Evolutionary conservation across 495 filamentous ascomycete genomes (phyloP), one percentile per base, ranked within the genome.

Genomic region (Tuber aestivum): DNA sequence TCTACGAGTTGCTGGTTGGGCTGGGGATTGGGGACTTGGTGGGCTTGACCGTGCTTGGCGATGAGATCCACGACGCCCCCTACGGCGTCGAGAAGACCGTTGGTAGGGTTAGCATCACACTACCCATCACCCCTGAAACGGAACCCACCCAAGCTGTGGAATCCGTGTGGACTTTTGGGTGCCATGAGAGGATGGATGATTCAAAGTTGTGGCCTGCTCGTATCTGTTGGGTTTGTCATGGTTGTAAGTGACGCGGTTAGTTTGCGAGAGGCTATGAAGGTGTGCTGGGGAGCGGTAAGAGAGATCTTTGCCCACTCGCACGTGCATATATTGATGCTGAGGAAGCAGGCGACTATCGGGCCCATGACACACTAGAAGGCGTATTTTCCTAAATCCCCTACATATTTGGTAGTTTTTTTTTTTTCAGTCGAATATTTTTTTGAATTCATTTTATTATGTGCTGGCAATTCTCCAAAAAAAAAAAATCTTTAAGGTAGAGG

Each of bases 121-220:
- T 82, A 8, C 80, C 78, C 9, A 44, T 77, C 35, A 71, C 73
- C n/a, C 70, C 70, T 27, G 80, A 74, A 21, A 72, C 70, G 41
- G 37, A 72, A 41, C 38, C 50, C 12, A 38, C 45, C 18, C 38
- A 65, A 7, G 74, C 71, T 6, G 41, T 79, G 38, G 81, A 82
- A 56, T 73, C 81, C 16, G 81, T 81, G 45, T 82, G 81, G 81
- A 76, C 81, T 27, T 82, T 82, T 70, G 81, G 80, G 18, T 82
- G 81, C 65, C 80, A 82, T 42, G 80, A 82, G 44, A 77, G 72
- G 21, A 35, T 82, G 65, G 72, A 80, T 71, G 56, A 82, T 71
- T 82, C 81, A 0, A 79, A 70, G 42, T 74, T 82, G 37, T 79
- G 81, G 80, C 81, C 81, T 41, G 81, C 81, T 45, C 80, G 81